Base-by-base conservation (phyloP, 495 filamentous ascomycete genomes). In the Xylaria venustula region DNA sequence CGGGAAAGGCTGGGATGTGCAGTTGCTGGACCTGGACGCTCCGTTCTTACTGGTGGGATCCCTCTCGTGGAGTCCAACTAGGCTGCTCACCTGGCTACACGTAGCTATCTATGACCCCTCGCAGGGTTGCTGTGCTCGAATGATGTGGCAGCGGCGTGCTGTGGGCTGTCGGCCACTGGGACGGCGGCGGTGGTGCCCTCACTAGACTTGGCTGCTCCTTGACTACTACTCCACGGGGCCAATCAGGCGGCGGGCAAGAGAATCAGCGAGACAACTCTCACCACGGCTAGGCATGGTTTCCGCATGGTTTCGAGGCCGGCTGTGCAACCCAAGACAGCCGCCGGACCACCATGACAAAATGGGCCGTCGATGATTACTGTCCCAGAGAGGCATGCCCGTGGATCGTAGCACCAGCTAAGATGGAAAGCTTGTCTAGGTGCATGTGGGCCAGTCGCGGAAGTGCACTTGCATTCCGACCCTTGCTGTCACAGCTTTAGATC, bases 1-100 rank as follows among this genome's bases (percentile, higher is more conserved):
- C 88, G 63, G 85, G 87, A 56, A 84, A 84, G 23, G 81, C 82
- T 67, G 86, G 88, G 66, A 19, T 32, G 40, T 34, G 9, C 53
- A 45, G 44, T 44, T 45, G 25, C 25, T 5, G 26, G 40, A 23
- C 23, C 25, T 15, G 36, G 25, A 23, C 34, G 22, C 17, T 32
- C 11, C n/a, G 25, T 34, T 40, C 7, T 22, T 20, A 40, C 12
- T 55, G 37, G n/a, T 45, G 53, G 17, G 11, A 32, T 22, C n/a
- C 19, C 40, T n/a, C 25, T 34, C 37, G 22, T 55, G 40, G 17
- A 12, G 15, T 44, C 53, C 26, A 55, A 45, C 26, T 45, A 32
- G 40, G 53, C 26, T 44, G 40, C 26, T 34, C 53, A 22, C 40
- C 7, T 34, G 37, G 37, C 8, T 25, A n/a, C 37, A 44, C 23